Conservation (phyloP, 2,329 filamentous ascomycete species). For the Elsinoe fawcettii region DNA sequence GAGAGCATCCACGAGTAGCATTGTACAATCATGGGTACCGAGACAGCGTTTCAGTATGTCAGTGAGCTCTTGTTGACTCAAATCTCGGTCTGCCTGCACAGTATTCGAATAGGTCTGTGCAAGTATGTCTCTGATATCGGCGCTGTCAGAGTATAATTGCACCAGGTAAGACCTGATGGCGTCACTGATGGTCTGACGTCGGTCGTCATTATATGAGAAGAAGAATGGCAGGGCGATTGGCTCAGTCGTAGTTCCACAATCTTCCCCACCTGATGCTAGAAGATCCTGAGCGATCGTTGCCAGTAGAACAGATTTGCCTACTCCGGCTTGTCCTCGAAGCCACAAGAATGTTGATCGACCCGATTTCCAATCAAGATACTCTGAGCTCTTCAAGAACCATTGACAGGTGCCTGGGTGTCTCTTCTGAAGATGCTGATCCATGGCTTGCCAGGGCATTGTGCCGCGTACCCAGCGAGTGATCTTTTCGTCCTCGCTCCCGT, state of each 20-base stretch:
- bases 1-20: not conserved
- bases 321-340: not conserved
- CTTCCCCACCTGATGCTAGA: not conserved
- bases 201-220: not conserved
- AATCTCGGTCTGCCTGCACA: not conserved
- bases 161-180: not conserved
- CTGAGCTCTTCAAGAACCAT: not conserved
- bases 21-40: not conserved
- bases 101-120: not conserved
- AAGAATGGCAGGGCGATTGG: not conserved
- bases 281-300: not conserved
- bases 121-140: not conserved
- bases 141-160: not conserved
- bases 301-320: not conserved
- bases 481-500: not conserved
- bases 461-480: not conserved
- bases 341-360: not conserved
- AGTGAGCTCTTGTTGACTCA: not conserved
- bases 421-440: not conserved
- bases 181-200: not conserved
- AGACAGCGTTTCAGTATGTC: not conserved
- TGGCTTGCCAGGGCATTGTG: not conserved
- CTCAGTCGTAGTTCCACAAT: not conserved
- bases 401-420: not conserved
- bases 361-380: not conserved